Evolutionary conservation across 2,329 filamentous ascomycete species (phyloP).

Genomic region (Penicillium sp.): DNA sequence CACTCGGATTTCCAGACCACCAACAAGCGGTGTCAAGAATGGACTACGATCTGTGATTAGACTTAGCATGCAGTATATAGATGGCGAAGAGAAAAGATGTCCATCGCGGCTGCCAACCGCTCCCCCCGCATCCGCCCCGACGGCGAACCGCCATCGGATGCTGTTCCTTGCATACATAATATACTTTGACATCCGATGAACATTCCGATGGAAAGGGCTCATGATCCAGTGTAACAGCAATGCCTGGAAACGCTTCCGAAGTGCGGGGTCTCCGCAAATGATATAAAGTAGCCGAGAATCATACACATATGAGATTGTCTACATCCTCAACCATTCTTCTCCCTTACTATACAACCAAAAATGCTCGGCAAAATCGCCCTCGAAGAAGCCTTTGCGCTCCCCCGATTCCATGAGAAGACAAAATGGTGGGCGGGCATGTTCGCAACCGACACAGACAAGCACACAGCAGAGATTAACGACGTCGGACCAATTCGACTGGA

Average conservation of each 20-base stretch:
- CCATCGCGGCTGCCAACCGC: not conserved
- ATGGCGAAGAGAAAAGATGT: not conserved
- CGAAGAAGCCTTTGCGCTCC: constrained; percentile 62
- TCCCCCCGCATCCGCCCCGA: constrained; percentile 7
- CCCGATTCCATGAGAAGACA: constrained; percentile 58
- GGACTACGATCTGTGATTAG: constrained; percentile 24
- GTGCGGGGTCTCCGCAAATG: constrained; percentile 10
- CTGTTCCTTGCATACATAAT: not conserved
- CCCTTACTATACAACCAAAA: constrained; percentile 4
- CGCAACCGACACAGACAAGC: constrained; percentile 57
- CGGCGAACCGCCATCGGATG: constrained; percentile 1
- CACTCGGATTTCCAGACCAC: constrained; percentile 19
- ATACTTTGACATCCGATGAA: not conserved
- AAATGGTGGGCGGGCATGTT: constrained; percentile 62
- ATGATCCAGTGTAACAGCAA: not conserved
- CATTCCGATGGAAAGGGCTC: not conserved
- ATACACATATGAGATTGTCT: not conserved
- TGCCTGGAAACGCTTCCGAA: not conserved
- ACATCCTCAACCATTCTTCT: not conserved
- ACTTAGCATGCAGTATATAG: not conserved
- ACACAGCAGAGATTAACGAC: constrained; percentile 56
- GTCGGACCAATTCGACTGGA: constrained; percentile 45
- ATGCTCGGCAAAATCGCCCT: constrained; percentile 63
- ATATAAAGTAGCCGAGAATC: constrained; percentile 1
- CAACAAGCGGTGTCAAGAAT: constrained; percentile 36